Evolutionary conservation across 331 rosid species (phyloP).

Genomic region (Telfairia occidentalis): DNA sequence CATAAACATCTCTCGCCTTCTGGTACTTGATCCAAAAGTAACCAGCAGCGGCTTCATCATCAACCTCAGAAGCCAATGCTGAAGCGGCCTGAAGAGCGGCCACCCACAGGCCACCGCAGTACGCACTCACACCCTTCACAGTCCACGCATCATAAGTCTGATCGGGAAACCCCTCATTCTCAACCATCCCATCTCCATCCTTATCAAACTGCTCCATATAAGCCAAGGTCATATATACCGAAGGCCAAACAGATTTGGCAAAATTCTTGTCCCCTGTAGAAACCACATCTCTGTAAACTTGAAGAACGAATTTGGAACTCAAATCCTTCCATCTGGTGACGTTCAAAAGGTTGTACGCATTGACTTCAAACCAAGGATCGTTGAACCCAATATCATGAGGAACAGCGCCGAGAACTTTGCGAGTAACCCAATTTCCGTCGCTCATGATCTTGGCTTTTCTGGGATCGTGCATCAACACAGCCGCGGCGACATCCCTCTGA

Average conservation of each 20-base stretch:
- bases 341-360: slow-evolving; percentile 62
- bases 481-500: slow-evolving; percentile 94
- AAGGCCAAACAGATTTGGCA: slow-evolving; percentile 87
- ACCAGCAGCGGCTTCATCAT: slow-evolving; percentile 59
- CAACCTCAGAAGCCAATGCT: slow-evolving; percentile 70
- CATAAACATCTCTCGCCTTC: slow-evolving; percentile 63
- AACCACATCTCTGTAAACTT: slow-evolving; percentile 80
- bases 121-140: slow-evolving; percentile 87
- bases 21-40: slow-evolving; percentile 70
- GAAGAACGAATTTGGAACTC: slow-evolving; percentile 92
- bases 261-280: slow-evolving; percentile 81
- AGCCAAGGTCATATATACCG: slow-evolving; percentile 89
- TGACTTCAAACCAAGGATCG: slow-evolving; percentile 93
- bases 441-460: slow-evolving; percentile 39
- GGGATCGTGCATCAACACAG: slow-evolving; percentile 93
- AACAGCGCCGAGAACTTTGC: slow-evolving; percentile 91
- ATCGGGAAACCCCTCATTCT: slow-evolving; percentile 93
- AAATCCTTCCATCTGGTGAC: slow-evolving; percentile 92
- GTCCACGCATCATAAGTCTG: slow-evolving; percentile 94
- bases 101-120: slow-evolving; percentile 91
- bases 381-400: slow-evolving; percentile 85
- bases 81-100: slow-evolving; percentile 96
- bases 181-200: slow-evolving; percentile 88
- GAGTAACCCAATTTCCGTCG: slow-evolving; percentile 49
- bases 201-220: slow-evolving; percentile 88